Evolutionary conservation across 139 green algal species (phyloP).

Genomic region (Closterium sp.): DNA sequence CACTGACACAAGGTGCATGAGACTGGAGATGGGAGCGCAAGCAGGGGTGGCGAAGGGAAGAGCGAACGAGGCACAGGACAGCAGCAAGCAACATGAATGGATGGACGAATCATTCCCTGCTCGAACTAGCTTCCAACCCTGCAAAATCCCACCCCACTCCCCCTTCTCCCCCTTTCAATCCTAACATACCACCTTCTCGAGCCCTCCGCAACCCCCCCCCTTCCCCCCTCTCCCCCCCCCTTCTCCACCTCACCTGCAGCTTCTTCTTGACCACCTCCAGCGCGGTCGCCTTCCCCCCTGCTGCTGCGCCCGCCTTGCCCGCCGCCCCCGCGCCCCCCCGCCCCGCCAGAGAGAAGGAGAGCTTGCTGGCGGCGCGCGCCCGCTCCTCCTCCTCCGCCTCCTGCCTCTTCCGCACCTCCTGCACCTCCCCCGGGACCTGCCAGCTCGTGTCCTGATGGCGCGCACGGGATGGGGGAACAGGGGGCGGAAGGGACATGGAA

Average conservation of each 20-base stretch:
- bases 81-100: too few relatives aligned
- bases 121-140: too few relatives aligned
- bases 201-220: background rate
- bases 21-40: too few relatives aligned
- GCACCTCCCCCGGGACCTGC: slow-evolving; percentile 60
- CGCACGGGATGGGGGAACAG: background rate
- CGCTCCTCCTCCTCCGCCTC: slow-evolving; percentile 14
- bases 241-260: slow-evolving; percentile 16
- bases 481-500: background rate
- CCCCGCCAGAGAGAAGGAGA: too few relatives aligned
- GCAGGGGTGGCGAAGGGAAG: too few relatives aligned
- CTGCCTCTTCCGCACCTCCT: background rate
- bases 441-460: slow-evolving; percentile 56
- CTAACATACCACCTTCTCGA: too few relatives aligned
- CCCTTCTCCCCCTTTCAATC: too few relatives aligned
- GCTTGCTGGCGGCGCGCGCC: background rate
- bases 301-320: background rate
- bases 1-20: too few relatives aligned
- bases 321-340: background rate
- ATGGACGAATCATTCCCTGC: too few relatives aligned
- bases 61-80: too few relatives aligned
- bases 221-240: background rate
- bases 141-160: too few relatives aligned
- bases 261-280: slow-evolving; percentile 44
- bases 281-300: background rate